Base-by-base conservation (phyloP, 257 asterid genomes). In the Verbena officinalis region DNA sequence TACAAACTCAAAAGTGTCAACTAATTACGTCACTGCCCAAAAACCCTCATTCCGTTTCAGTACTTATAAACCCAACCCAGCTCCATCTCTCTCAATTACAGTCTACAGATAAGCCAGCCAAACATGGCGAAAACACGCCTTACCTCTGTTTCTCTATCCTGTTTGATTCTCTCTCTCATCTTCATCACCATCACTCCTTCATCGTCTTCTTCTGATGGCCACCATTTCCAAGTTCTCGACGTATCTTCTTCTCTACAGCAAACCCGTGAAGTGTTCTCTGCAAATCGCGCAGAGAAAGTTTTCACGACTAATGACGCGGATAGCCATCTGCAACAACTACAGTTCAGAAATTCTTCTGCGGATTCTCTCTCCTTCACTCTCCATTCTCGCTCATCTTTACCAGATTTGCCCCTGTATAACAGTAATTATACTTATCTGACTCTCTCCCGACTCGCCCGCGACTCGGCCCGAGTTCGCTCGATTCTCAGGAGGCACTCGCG, bases 311-410 rank as follows among this genome's bases (percentile, higher is more conserved):
- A 9, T 3, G 17, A 17, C 0, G 3, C 8, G 23, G 51, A 55
- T 0, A 33, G 17, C 21, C 48, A 13, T 9, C 33, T 21, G 2
- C 9, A n/a, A 8, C 19, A 30, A 9, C 40, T 19, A 4, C 9
- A 23, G 16, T 0, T 59, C 23, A 2, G 11, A n/a, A 52, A 13
- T 45, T 19, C 55, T 17, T 16, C 65, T 27, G 33, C 2, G 12
- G 16, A 0, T 50, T 73, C 70, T 1, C 39, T 75, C 21, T 68
- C 84, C 22, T 58, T 84, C 66, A 19, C 95, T 1, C 67, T 90
- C 50, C 93, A 77, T 64, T 77, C 97, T 12, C 91, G 95, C 31
- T 69, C 83, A 16, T 62, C 84, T 10, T 55, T 90, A 5, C 43
- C 22, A 5, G 33, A 36, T 3, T 36, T 12, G 51, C 12, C 12